These are phyloP conservation scores for Rhodotorula sp. DNA, from an alignment of 1,284 basidiomycete genomes.

Conservation along the genomic window DNA sequence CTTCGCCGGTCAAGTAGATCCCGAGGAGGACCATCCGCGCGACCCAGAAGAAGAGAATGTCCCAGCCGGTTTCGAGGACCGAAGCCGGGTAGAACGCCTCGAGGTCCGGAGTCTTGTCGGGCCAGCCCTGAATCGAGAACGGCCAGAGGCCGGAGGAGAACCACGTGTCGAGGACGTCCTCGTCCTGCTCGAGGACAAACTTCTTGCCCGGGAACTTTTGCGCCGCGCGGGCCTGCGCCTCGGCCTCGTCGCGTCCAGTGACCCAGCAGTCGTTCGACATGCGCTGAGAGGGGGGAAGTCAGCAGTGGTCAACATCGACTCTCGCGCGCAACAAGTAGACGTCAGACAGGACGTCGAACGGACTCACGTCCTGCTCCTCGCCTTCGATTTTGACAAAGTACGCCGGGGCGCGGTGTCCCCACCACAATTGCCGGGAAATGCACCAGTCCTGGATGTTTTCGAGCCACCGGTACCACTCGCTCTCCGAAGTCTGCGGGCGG, in stretches of 20 bases:
- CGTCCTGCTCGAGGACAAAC: slow-evolving; percentile 87
- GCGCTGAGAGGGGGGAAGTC: slow-evolving; percentile 50
- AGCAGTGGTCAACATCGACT: neutral
- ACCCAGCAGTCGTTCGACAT: slow-evolving; percentile 83
- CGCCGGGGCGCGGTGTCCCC: slow-evolving; percentile 95
- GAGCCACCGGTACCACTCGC: slow-evolving; percentile 96
- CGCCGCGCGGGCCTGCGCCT: slow-evolving; percentile 76
- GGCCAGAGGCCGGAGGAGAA: slow-evolving; percentile 99
- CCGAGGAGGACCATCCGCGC: slow-evolving; percentile 97
- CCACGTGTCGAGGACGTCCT: slow-evolving; percentile 99
- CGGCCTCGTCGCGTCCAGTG: slow-evolving; percentile 74
- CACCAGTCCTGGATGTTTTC: slow-evolving; percentile 99
- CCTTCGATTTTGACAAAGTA: slow-evolving; percentile 90
- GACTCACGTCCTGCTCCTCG: slow-evolving; percentile 62
- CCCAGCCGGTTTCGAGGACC: slow-evolving; percentile 96
- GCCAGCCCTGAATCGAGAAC: slow-evolving; percentile 98
- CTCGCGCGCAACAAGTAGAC: neutral
- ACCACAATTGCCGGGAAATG: slow-evolving; percentile 98
- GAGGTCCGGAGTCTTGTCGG: slow-evolving; percentile 75
- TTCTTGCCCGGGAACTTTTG: slow-evolving; percentile 66
- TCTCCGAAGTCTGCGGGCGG: slow-evolving; percentile 78
- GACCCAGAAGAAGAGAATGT: slow-evolving; percentile 99
- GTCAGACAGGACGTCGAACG: neutral
- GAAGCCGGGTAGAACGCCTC: slow-evolving; percentile 82
- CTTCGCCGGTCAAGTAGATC: slow-evolving; percentile 77